Base-by-base conservation (phyloP, 2,329 filamentous ascomycete genomes). In the Metarhizium album region DNA sequence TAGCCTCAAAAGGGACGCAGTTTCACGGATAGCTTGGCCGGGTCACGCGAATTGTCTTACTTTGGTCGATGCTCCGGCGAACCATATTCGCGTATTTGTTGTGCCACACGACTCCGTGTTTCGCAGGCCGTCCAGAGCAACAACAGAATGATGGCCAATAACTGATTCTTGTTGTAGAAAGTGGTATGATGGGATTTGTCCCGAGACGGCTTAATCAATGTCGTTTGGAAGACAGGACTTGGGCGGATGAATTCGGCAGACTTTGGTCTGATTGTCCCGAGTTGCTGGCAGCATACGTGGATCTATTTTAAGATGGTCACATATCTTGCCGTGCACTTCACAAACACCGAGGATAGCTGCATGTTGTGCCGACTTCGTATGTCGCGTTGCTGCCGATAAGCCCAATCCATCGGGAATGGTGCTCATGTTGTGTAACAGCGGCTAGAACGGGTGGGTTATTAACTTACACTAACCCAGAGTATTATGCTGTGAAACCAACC, bases 21-120 rank as follows among this genome's bases (percentile, higher is more conserved):
- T 18, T 47, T 37, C 23, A 37, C 31, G 38, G 46, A 42, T 40
- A 48, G 35, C 24, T 18, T 27, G 35, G 33, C 49, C n/a, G 45
- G 45, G 38, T 37, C 37, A 48, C 46, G 13, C 35, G 22, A 43
- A n/a, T 37, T 51, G 49, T 51, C 49, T 51, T 45, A 45, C 40
- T 29, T 42, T 43, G 42, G 37, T 24, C 35, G 31, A 45, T 35
- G 33, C 33, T 35, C 33, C 11, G 4, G 14, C 33, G n/a, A 31
- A 45, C 22, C 18, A 45, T 31, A 27, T 37, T 50, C 45, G 45
- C 37, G 42, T 38, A 47, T 24, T 22, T 38, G 47, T 24, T 22
- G 49, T 50, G 42, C 22, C 7, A 37, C 24, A 31, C 14, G 20
- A 8, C 40, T 3, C 6, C 37, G 37, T 40, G 37, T 22, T 40